A percentile compares a stretch with the other conserved stretches of the same genome.
Conservation (phyloP, 768 basidiomycete genomes). For the Tulasnella sp. region DNA sequence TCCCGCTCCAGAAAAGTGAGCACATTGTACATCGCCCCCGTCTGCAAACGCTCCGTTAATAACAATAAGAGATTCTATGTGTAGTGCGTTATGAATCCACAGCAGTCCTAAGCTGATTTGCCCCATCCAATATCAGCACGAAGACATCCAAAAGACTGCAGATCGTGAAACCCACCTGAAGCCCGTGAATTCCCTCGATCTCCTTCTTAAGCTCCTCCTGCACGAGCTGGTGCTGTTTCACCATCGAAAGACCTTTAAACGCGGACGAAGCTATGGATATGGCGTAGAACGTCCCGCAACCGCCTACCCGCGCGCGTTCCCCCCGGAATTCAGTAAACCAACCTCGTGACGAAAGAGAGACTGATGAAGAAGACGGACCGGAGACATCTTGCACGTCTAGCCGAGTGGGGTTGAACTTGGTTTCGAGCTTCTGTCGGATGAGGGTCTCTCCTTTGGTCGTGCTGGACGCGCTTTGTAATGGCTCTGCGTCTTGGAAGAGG, state of each 20-base stretch:
- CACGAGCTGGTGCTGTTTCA: conserved; percentile 91
- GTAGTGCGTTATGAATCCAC: neutral
- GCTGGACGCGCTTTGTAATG: conserved; percentile 7
- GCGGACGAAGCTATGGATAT: conserved; percentile 75
- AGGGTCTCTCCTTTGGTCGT: conserved; percentile 48
- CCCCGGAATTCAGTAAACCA: neutral
- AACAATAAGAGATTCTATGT: neutral
- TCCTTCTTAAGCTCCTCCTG: conserved; percentile 78
- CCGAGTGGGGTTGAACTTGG: conserved; percentile 65
- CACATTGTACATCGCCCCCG: too few species aligned
- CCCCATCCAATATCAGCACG: too few species aligned
- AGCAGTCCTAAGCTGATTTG: neutral
- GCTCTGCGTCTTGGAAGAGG: neutral
- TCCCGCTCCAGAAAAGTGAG: too few species aligned
- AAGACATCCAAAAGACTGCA: too few species aligned
- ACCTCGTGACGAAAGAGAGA: neutral
- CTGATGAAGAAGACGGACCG: conserved; percentile 36
- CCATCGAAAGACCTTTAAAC: conserved; percentile 74
- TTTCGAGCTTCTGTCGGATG: conserved; percentile 61
- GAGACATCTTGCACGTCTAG: conserved; percentile 91
- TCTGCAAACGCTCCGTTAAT: too few species aligned
- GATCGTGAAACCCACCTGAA: conserved; percentile 54
- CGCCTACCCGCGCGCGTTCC: conserved; percentile 43
- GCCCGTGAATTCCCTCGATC: conserved; percentile 82
- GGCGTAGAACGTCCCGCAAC: conserved; percentile 95